Evolutionary conservation across 2,329 filamentous ascomycete species (phyloP), one percentile per base, ranked within the genome.

Genomic region (Rugonectria rugulosa): DNA sequence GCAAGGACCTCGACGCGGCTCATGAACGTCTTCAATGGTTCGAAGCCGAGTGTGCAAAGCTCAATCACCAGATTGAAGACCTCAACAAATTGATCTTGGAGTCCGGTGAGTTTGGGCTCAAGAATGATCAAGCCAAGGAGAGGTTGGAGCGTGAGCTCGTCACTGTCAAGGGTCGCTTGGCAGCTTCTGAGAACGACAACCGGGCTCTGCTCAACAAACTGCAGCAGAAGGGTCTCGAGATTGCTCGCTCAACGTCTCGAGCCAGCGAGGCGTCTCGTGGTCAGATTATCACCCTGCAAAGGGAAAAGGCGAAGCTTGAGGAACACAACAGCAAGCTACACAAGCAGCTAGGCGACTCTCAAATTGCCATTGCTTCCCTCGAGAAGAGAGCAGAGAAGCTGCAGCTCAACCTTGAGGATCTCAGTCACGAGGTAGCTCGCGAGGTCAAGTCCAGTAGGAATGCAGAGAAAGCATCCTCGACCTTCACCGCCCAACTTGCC

Each of bases 321-420:
- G 92, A 97, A 63, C 88, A 94, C 47, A 92, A 90, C 68, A 84
- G 85, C 71, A 90, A 88, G 64, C 81, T 97, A 14, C 86, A 89
- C 69, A 90, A 91, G 65, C 91, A 97, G 70, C 81, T 97, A 11
- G 92, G 90, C 53, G 93, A 97, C 63, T 83, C 90, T 6, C 94
- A 97, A 66, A 75, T 97, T 20, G 87, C 87, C 5, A 87, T 96
- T 61, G 90, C 90, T 0, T 90, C 91, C 1, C 77, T 97, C 7
- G 92, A 97, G 72, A 98, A 98, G 79, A 92, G 95, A 72, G 90
- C 95, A 47, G 94, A 98, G 75, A 97, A 97, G 74, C 81, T 98
- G 23, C 86, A 92, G 46, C 82, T 98, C 36, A 92, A 84, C 67
- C 76, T 98, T 8, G 94, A 99, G 71, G 94, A 99, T 71, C 80